Conservation (phyloP, 306 rosid genomes). For the Rosa chinensis region DNA sequence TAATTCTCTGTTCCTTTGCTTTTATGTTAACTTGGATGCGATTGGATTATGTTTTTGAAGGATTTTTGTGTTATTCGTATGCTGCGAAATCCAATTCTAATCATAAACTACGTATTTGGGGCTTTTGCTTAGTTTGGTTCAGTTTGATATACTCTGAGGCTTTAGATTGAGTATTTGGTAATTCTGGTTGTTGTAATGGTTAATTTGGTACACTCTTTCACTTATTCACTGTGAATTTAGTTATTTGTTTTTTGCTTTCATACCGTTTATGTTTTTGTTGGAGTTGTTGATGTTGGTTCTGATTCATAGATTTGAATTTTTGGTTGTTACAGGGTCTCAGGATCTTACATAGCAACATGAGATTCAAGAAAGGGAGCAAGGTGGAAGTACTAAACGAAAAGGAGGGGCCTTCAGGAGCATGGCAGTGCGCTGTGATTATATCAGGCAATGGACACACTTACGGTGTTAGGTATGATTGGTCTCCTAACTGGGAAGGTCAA, state of each 20-base stretch:
- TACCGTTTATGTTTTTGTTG: not conserved
- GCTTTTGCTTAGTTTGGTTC: not conserved
- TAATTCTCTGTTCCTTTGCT: not conserved
- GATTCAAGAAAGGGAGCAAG: conserved; percentile 54
- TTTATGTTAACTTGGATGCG: not conserved
- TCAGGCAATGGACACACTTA: conserved; percentile 66
- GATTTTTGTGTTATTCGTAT: not conserved
- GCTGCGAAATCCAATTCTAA: not conserved
- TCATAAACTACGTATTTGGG: not conserved
- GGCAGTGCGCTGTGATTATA: conserved; percentile 65
- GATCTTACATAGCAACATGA: conserved; percentile 43
- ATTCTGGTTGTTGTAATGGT: too few relatives aligned
- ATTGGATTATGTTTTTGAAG: not conserved
- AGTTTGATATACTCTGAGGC: not conserved
- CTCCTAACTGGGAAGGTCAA: conserved; percentile 21
- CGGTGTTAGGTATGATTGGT: conserved; percentile 42
- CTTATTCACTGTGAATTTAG: not conserved
- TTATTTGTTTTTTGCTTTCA: not conserved
- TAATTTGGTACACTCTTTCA: too few relatives aligned
- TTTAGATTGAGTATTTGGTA: not conserved
- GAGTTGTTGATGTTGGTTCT: not conserved
- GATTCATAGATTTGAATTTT: not conserved
- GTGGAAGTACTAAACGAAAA: conserved; percentile 68
- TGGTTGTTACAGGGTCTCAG: conserved; percentile 35
- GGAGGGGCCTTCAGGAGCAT: conserved; percentile 44